Conservation (phyloP, 1,284 basidiomycete genomes). For the Gomphus bonarii region DNA sequence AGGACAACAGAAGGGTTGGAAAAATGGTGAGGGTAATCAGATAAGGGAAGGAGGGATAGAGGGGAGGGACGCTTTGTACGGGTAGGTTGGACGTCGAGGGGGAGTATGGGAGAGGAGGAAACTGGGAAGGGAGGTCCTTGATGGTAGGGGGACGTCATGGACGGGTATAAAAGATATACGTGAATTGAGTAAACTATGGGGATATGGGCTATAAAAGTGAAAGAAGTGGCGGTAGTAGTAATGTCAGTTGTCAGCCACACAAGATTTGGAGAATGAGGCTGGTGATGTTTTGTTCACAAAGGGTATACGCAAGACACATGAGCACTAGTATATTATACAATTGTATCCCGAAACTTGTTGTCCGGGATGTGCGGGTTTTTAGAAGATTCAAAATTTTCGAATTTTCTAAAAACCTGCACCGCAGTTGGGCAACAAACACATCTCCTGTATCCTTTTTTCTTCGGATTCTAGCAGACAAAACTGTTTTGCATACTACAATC, state of each 20-base stretch:
- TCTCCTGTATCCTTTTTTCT: too few species aligned
- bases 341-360: constrained; percentile 1
- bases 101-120: background rate
- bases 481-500: too few species aligned
- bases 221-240: background rate
- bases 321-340: background rate
- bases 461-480: too few species aligned
- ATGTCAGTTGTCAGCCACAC: background rate
- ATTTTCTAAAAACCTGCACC: too few species aligned
- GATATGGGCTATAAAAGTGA: background rate
- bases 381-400: background rate
- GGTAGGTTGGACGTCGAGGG: background rate
- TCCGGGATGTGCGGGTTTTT: background rate
- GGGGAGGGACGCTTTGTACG: background rate
- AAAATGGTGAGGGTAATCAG: background rate
- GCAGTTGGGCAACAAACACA: too few species aligned
- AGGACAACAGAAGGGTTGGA: background rate
- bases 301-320: background rate
- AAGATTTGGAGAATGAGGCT: background rate
- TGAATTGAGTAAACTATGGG: background rate
- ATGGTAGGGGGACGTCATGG: constrained; percentile 1
- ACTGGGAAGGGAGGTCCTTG: background rate
- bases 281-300: background rate
- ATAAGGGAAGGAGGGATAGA: background rate
- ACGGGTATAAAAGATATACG: background rate